Conservation (phyloP, 2,329 filamentous ascomycete species). For the Chaetomiaceae sp. region DNA sequence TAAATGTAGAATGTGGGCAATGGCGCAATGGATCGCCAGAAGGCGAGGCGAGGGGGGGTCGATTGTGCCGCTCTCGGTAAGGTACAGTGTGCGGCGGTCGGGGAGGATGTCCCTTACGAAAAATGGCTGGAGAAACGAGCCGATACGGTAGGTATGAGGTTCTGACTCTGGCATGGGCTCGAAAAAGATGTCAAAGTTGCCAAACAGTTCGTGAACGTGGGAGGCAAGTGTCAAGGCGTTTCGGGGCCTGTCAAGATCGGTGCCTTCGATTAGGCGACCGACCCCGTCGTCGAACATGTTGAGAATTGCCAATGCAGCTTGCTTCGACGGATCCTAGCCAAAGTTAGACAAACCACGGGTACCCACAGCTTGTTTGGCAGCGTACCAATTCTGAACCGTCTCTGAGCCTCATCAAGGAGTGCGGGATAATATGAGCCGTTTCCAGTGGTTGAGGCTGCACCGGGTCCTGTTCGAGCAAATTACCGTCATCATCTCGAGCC, state of each 20-base stretch:
- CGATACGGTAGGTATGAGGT: slow-evolving; percentile 30
- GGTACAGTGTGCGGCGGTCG: slow-evolving; percentile 31
- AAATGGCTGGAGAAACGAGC: slow-evolving; percentile 21
- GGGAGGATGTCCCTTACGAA: slow-evolving; percentile 24
- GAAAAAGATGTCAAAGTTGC: slow-evolving; percentile 32
- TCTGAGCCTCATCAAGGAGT: slow-evolving; percentile 16
- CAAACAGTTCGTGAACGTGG: slow-evolving; percentile 30
- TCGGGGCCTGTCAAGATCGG: slow-evolving; percentile 37
- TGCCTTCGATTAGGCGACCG: slow-evolving; percentile 35
- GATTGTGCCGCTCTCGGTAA: no score
- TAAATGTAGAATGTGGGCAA: no score
- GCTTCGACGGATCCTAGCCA: slow-evolving; percentile 25
- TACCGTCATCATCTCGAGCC: slow-evolving; percentile 27
- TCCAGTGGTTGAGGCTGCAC: slow-evolving; percentile 14
- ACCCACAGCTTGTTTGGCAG: no score
- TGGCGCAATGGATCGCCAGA: slow-evolving; percentile 33
- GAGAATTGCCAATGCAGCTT: slow-evolving; percentile 35
- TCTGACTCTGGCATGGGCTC: slow-evolving; percentile 22
- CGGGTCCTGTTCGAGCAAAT: slow-evolving; percentile 5
- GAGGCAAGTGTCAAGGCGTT: slow-evolving; percentile 37
- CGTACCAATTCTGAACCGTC: slow-evolving; percentile 8
- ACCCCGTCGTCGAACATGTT: slow-evolving; percentile 40
- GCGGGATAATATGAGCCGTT: slow-evolving; percentile 27
- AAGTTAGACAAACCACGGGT: background rate
- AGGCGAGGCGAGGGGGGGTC: slow-evolving; percentile 32